Conservation (phyloP, 345 rosid genomes). For the Pistacia integerrima region DNA sequence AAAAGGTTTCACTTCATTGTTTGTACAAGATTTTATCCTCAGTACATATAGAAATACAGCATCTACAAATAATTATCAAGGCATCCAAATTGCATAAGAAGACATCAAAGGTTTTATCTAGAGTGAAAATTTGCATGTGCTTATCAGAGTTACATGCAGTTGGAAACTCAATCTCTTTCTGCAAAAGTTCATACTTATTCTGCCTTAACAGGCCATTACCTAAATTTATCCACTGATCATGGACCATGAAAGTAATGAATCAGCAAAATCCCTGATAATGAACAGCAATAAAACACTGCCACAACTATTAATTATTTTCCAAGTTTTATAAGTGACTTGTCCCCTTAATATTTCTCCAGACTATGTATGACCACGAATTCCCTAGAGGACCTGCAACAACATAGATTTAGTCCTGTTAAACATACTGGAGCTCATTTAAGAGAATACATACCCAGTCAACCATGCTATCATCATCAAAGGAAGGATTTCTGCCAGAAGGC, state of each 20-base stretch:
- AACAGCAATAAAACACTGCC: not conserved
- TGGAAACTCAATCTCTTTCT: not conserved
- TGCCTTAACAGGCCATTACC: not conserved
- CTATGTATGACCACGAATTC: not conserved
- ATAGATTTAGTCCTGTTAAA: not conserved
- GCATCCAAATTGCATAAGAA: not conserved
- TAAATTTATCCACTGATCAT: not conserved
- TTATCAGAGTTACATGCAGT: not conserved
- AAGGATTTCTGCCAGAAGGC: constrained; percentile 54
- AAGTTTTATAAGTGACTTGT: too few relatives aligned
- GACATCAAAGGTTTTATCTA: constrained; percentile 1
- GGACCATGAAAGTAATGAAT: not conserved
- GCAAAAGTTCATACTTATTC: not conserved
- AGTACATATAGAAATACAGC: not conserved
- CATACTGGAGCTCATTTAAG: not conserved
- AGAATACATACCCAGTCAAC: constrained; percentile 81
- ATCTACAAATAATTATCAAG: not conserved
- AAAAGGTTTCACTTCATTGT: not conserved
- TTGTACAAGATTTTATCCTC: not conserved
- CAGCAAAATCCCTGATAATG: not conserved
- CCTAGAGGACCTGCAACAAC: not conserved
- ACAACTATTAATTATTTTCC: not conserved
- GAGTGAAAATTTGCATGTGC: not conserved
- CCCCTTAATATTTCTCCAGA: not conserved
- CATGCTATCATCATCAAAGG: constrained; percentile 69